phyloP scores from a whole-genome alignment of 768 basidiomycete species.

The Pluteus cervinus region DNA sequence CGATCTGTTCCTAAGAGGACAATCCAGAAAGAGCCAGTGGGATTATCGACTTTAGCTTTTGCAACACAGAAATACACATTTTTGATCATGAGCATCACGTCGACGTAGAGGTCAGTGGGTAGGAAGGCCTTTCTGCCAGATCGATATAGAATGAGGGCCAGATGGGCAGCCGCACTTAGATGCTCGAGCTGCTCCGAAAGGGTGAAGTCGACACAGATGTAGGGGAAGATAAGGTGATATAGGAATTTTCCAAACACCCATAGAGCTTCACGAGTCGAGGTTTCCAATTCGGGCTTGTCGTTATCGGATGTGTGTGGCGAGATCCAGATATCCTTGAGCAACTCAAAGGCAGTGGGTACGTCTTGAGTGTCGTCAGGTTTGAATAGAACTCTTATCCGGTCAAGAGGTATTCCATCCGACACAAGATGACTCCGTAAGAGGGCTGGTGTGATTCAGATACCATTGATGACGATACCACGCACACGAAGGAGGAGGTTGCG shows the following conservation, averaged over 20 bases:
- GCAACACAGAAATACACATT: slow-evolving; percentile 32
- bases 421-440: slow-evolving; percentile 14
- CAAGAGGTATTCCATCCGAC: slow-evolving; percentile 8
- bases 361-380: slow-evolving; percentile 19
- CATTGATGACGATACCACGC: slow-evolving; percentile 15
- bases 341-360: slow-evolving; percentile 16
- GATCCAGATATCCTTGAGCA: slow-evolving; percentile 17
- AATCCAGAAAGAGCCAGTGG: slow-evolving; percentile 23
- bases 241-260: no score
- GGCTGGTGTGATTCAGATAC: slow-evolving; percentile 14
- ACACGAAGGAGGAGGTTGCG: slow-evolving; percentile 17
- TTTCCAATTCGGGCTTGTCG: slow-evolving; percentile 8
- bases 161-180: slow-evolving; percentile 26
- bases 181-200: slow-evolving; percentile 26
- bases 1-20: slow-evolving; percentile 33
- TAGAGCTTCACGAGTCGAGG: no score
- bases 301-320: slow-evolving; percentile 6
- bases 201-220: slow-evolving; percentile 18
- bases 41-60: slow-evolving; percentile 27
- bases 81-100: slow-evolving; percentile 32
- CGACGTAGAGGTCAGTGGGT: slow-evolving; percentile 18
- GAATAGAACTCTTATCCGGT: slow-evolving; percentile 13
- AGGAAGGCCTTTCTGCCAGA: slow-evolving; percentile 13
- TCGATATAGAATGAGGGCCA: slow-evolving; percentile 14
- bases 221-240: slow-evolving; percentile 21